These are phyloP conservation scores for Ascochyta rabiei DNA, from an alignment of 2,329 filamentous ascomycete species.

Conservation along the genomic window DNA sequence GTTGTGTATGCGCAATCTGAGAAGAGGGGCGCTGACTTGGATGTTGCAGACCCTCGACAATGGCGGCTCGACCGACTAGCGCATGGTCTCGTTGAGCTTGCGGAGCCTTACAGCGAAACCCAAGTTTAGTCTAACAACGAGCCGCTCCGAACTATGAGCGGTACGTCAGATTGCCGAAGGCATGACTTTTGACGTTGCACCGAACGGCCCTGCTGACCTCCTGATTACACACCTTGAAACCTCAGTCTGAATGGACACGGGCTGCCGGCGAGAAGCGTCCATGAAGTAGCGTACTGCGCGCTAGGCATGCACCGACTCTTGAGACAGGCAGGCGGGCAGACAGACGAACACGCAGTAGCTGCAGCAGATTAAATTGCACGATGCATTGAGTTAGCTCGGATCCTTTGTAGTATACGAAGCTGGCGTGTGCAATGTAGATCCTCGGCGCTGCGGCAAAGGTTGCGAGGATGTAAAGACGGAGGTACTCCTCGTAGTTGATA, in stretches of 20 bases:
- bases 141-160: slow-evolving; percentile 11
- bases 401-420: slow-evolving; percentile 6
- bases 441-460: neutral
- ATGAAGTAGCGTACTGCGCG: slow-evolving; percentile 1
- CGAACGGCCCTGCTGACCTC: neutral
- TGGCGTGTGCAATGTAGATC: slow-evolving; percentile 7
- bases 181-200: neutral
- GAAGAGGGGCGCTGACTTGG: slow-evolving; percentile 10
- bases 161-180: slow-evolving; percentile 9
- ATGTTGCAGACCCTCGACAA: slow-evolving; percentile 12
- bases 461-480: slow-evolving; percentile 5
- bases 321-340: neutral
- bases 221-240: slow-evolving; percentile 8
- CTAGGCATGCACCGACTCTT: slow-evolving; percentile 7
- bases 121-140: slow-evolving; percentile 8
- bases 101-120: slow-evolving; percentile 13
- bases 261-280: neutral
- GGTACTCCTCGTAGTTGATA: slow-evolving; percentile 4
- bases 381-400: neutral
- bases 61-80: slow-evolving; percentile 19
- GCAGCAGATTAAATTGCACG: slow-evolving; percentile 8
- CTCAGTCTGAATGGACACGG: neutral
- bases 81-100: slow-evolving; percentile 10
- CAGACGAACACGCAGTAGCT: slow-evolving; percentile 4
- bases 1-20: slow-evolving; percentile 6